These are phyloP conservation scores for Fusarium sp. DNA, from an alignment of 2,329 filamentous ascomycete genomes.

Conservation along the genomic window DNA sequence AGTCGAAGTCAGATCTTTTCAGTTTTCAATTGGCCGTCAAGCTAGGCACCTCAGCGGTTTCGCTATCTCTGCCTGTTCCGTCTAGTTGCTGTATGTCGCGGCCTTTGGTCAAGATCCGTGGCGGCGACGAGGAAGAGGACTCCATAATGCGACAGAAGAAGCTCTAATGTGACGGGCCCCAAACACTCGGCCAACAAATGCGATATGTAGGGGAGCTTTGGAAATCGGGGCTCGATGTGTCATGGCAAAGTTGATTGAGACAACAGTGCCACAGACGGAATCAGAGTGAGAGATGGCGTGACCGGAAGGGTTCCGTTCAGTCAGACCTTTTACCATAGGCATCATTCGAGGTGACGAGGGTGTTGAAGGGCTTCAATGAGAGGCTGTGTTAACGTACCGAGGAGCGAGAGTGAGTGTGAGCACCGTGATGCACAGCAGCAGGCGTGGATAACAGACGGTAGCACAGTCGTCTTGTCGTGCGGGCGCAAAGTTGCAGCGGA, in stretches of 20 bases:
- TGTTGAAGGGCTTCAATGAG: slow-evolving; percentile 11
- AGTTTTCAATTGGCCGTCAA: slow-evolving; percentile 72
- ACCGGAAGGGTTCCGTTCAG: slow-evolving; percentile 65
- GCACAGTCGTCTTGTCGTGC: slow-evolving; percentile 2
- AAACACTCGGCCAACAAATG: slow-evolving; percentile 36
- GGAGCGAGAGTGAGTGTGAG: not conserved
- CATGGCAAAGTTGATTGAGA: slow-evolving; percentile 30
- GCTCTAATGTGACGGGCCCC: slow-evolving; percentile 35
- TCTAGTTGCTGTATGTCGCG: slow-evolving; percentile 64
- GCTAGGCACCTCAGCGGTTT: slow-evolving; percentile 67
- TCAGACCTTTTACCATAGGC: slow-evolving; percentile 78
- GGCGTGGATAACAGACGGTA: slow-evolving; percentile 4
- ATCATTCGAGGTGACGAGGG: slow-evolving; percentile 61
- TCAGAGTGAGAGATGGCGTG: slow-evolving; percentile 51
- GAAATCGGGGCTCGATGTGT: slow-evolving; percentile 24
- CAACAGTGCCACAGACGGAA: slow-evolving; percentile 31
- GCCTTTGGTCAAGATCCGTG: slow-evolving; percentile 72
- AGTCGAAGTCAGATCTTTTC: slow-evolving; percentile 80
- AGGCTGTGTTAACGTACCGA: slow-evolving; percentile 34
- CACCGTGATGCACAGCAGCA: slow-evolving; percentile 13
- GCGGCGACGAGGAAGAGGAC: slow-evolving; percentile 62
- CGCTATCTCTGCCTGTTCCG: slow-evolving; percentile 47
- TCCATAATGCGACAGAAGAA: slow-evolving; percentile 66
- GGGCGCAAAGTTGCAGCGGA: slow-evolving; percentile 1
- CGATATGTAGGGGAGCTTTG: slow-evolving; percentile 25